Base-by-base conservation (phyloP, 805 yeast genomes). In the Metschnikowia bowlesiae region DNA sequence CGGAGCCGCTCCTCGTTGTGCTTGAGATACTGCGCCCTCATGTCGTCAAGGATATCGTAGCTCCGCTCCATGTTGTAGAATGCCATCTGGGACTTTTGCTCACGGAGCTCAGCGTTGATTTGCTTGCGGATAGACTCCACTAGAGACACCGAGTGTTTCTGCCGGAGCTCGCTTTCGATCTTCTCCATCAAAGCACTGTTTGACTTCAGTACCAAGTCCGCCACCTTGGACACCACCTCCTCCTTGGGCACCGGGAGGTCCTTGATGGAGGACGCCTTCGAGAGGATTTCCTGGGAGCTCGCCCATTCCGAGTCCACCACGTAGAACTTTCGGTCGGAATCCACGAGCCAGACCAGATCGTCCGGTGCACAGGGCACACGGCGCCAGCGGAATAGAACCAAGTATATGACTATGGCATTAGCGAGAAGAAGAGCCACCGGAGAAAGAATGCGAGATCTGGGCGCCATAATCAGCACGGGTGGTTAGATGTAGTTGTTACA, bases 251-350 rank as follows among this genome's bases (percentile, higher is more conserved):
- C 29, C 3, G 54, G 46, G 13, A 26, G 37, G 16, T 34, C 18
- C 13, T 34, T 14, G 8, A 38, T 28, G 13, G n/a, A 6, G 6
- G 35, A 18, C 26, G 39, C 16, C 16, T 45, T 9, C 3, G 32
- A 28, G 11, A 44, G 6, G 8, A 6, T 33, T 6, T 16, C 45
- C 26, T 51, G 18, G 8, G 33, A 11, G 10, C 33, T 32, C 2
- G 45, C 51, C 56, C 56, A 52, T n/a, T 44, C 30, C 3, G 52
- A 40, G 14, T 40, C 44, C 34, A 56, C 44, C 33, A 56, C 50
- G 33, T 56, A 56, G 31, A 46, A 56, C 28, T 39, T 37, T 34
- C 39, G 9, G 4, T 16, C 30, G 11, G 28, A 39, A 33, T 47
- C 47, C 26, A 45, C 39, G 11, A 14, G 36, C 55, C 55, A 53